A percentile compares a stretch with the other conserved stretches of the same genome.
These are phyloP conservation scores for Celoporthe dispersa DNA, from an alignment of 2,329 filamentous ascomycete genomes.

Conservation along the genomic window DNA sequence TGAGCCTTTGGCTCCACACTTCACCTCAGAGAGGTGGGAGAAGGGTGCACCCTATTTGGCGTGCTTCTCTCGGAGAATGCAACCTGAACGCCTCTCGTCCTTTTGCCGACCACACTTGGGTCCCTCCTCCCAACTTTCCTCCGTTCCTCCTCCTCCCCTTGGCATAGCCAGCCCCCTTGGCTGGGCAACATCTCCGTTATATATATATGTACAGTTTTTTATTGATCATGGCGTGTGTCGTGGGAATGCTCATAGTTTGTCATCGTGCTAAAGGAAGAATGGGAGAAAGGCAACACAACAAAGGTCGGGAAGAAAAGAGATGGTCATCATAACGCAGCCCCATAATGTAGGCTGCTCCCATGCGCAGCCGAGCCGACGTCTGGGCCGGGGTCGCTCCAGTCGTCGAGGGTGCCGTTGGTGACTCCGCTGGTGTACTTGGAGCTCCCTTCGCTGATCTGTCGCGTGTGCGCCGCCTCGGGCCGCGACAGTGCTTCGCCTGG, in stretches of 20 bases:
- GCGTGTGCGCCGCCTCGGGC: constrained; percentile 41
- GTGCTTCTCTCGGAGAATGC: background rate
- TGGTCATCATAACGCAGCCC: constrained; percentile 23
- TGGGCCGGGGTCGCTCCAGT: constrained; percentile 59
- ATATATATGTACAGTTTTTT: constrained; percentile 18
- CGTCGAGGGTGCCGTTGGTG: constrained; percentile 41
- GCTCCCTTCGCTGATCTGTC: constrained; percentile 44
- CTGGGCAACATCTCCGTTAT: background rate
- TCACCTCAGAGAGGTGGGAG: background rate
- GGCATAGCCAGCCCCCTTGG: background rate
- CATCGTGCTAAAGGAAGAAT: background rate
- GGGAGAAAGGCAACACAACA: constrained; percentile 8
- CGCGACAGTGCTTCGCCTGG: constrained; percentile 30
- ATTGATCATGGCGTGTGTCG: constrained; percentile 5
- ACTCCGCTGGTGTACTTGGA: constrained; percentile 57
- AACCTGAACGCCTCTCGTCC: constrained; percentile 4
- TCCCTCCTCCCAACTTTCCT: background rate
- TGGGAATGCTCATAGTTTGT: background rate
- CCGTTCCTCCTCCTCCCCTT: background rate
- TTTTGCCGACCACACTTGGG: constrained; percentile 1
- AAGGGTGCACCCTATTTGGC: background rate
- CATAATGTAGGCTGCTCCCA: constrained; percentile 19
- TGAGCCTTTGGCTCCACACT: background rate
- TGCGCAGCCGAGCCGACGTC: constrained; percentile 51
- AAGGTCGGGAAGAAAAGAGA: constrained; percentile 2